Conservation (phyloP, 2,329 filamentous ascomycete genomes). For the Escovopsis sp. region DNA sequence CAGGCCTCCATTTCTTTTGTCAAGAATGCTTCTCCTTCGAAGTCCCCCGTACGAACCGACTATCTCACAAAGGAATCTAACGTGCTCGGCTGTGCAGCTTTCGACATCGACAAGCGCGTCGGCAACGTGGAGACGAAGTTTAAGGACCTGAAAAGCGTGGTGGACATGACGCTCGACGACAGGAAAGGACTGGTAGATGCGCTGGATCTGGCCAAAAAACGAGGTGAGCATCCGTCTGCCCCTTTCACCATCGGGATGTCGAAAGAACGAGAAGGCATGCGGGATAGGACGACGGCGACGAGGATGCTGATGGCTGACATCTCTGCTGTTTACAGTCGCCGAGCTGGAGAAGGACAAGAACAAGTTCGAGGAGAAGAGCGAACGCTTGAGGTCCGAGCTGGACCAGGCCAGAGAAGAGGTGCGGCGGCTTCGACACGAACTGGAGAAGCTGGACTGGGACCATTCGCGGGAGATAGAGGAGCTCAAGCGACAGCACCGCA, state of each 20-base stretch:
- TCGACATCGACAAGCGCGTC: constrained; percentile 66
- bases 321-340: constrained; percentile 21
- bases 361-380: constrained; percentile 30
- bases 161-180: constrained; percentile 53
- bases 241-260: too few species aligned
- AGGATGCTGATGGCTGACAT: constrained; percentile 6
- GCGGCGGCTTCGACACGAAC: constrained; percentile 18
- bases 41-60: constrained; percentile 29
- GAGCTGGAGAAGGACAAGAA: constrained; percentile 33
- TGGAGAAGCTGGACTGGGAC: constrained; percentile 23
- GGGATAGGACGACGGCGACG: constrained; percentile 3
- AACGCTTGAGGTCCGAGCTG: constrained; percentile 48
- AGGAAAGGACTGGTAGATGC: constrained; percentile 58
- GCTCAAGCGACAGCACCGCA: constrained; percentile 24
- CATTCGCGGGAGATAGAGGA: constrained; percentile 35
- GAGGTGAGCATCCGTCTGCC: constrained; percentile 53
- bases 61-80: constrained; percentile 66
- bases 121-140: constrained; percentile 64
- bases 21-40: constrained; percentile 17
- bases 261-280: not conserved
- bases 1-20: constrained; percentile 17
- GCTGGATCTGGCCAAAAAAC: constrained; percentile 56
- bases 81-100: constrained; percentile 47
- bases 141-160: constrained; percentile 52
- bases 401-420: constrained; percentile 22